Evolutionary conservation across 345 rosid species (phyloP).

Genomic region (Pugionium cornutum): DNA sequence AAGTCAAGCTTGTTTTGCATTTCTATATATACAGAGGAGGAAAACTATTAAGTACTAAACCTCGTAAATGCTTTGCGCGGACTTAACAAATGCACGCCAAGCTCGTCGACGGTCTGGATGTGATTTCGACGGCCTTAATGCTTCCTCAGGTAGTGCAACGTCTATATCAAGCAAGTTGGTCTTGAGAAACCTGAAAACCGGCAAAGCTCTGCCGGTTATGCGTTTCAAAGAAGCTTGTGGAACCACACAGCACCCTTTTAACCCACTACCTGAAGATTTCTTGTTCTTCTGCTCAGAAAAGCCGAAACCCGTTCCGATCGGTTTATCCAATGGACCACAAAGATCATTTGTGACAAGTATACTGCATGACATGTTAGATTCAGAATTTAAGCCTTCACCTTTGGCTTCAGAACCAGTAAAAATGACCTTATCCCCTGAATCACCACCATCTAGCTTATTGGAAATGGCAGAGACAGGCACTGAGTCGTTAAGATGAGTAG

Average conservation of each 20-base stretch:
- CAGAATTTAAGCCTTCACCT: conserved; percentile 37
- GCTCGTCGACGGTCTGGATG: conserved; percentile 61
- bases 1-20: too few relatives aligned
- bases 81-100: conserved; percentile 84
- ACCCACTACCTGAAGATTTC: conserved; percentile 41
- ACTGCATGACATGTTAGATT: conserved; percentile 35
- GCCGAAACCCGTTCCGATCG: conserved; percentile 39
- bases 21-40: conserved; percentile 1
- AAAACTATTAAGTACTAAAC: conserved; percentile 40
- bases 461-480: conserved; percentile 42
- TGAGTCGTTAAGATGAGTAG: conserved; percentile 58
- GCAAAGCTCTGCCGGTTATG: conserved; percentile 57
- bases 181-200: conserved; percentile 60
- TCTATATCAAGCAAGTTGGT: conserved; percentile 90
- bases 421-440: conserved; percentile 41
- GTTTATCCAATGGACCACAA: conserved; percentile 31
- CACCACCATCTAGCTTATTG: conserved; percentile 35
- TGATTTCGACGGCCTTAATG: conserved; percentile 69
- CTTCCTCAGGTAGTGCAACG: conserved; percentile 78
- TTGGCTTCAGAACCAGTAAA: conserved; percentile 36
- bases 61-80: conserved; percentile 81
- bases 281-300: conserved; percentile 49
- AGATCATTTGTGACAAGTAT: conserved; percentile 41
- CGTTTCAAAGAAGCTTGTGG: conserved; percentile 79
- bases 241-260: conserved; percentile 57